Conservation (phyloP, 2,329 filamentous ascomycete genomes). For the Calonectria henricotiae region DNA sequence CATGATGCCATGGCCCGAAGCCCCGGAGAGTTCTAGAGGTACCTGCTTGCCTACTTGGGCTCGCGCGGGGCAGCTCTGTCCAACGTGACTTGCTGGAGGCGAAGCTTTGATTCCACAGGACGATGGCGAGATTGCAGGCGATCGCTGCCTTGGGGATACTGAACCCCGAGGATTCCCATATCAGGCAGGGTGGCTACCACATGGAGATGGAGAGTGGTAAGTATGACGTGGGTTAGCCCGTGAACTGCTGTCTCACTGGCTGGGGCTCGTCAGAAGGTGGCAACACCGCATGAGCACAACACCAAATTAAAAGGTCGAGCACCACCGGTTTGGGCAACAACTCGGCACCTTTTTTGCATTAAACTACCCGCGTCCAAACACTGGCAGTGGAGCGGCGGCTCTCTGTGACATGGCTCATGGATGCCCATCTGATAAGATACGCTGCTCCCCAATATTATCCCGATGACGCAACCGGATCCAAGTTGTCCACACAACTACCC, state of each 20-base stretch:
- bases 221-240: background rate
- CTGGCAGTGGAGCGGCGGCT: background rate
- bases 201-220: background rate
- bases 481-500: background rate
- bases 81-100: background rate
- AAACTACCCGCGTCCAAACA: background rate
- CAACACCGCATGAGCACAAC: background rate
- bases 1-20: constrained; percentile 4
- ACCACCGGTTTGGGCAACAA: background rate
- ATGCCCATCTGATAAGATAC: background rate
- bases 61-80: constrained; percentile 3
- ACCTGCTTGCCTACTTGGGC: constrained; percentile 1
- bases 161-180: background rate
- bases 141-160: background rate
- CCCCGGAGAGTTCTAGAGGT: background rate
- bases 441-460: background rate
- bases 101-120: background rate
- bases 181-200: background rate
- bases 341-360: background rate
- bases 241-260: background rate
- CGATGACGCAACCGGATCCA: background rate
- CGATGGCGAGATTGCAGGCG: background rate
- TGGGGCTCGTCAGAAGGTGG: background rate
- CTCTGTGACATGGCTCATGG: background rate
- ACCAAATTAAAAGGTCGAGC: background rate